These are phyloP conservation scores for Fonsecaea pedrosoi DNA, from an alignment of 2,329 filamentous ascomycete genomes.

Conservation along the genomic window DNA sequence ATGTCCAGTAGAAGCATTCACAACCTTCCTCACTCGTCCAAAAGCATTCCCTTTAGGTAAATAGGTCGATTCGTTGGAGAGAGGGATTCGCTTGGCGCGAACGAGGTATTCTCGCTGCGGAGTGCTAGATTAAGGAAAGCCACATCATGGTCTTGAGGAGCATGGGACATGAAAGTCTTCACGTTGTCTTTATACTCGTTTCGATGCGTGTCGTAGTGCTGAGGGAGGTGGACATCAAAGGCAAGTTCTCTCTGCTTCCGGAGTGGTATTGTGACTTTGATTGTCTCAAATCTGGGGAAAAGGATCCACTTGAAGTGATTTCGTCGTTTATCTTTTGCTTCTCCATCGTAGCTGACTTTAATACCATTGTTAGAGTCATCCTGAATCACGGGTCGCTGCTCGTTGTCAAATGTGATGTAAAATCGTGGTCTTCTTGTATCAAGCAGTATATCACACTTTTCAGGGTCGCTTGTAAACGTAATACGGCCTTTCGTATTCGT, in stretches of 20 bases:
- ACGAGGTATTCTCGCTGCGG: conserved; percentile 22
- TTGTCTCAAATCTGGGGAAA: neutral
- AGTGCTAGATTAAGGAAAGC: conserved; percentile 25
- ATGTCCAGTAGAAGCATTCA: conserved; percentile 30
- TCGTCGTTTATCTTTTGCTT: conserved; percentile 19
- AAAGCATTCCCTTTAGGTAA: conserved; percentile 24
- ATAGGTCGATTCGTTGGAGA: conserved; percentile 22
- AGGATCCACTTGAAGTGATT: conserved; percentile 32
- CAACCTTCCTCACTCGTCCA: conserved; percentile 27
- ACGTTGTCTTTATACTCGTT: conserved; percentile 24
- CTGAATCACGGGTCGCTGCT: conserved; percentile 17
- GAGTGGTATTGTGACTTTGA: conserved; percentile 18
- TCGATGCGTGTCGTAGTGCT: conserved; percentile 10
- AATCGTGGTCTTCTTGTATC: conserved; percentile 19
- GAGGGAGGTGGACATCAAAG: conserved; percentile 24
- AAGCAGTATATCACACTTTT: conserved; percentile 17
- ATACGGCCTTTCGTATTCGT: conserved; percentile 22
- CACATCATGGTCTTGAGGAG: conserved; percentile 15
- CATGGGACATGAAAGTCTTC: conserved; percentile 8
- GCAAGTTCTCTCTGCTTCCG: conserved; percentile 9
- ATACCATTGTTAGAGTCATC: conserved; percentile 26
- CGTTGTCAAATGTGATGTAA: conserved; percentile 27
- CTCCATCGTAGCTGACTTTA: conserved; percentile 27
- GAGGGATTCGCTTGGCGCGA: conserved; percentile 18
- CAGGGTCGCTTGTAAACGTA: conserved; percentile 21